Evolutionary conservation across 495 filamentous ascomycete genomes (phyloP), one percentile per base, ranked within the genome.

Genomic region (Rostrohypoxylon terebratum): DNA sequence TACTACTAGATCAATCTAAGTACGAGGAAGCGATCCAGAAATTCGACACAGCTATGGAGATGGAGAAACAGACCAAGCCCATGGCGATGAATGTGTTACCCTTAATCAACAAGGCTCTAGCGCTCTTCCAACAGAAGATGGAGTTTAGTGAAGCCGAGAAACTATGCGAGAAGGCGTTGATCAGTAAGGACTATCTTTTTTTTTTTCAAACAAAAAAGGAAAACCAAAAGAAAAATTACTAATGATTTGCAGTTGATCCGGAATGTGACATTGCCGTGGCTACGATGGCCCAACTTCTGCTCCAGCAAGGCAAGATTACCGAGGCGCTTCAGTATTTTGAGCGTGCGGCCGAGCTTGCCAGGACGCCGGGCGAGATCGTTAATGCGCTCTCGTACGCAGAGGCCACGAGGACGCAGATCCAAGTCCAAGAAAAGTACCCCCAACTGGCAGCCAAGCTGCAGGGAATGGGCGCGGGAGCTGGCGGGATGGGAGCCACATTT

Each of bases 221-320:
- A 16, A 25, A 33, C n/a, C n/a, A 13, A 20, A 50, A 38, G 59
- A 3, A n/a, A n/a, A n/a, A n/a, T n/a, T n/a, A n/a, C 72, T 85
- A 61, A 83, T 77, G 64, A 16, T 9, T n/a, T 45, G n/a, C 71
- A 97, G 94, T 99, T 76, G 96, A 99, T 77, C 96, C 96, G 34
- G 96, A 99, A 79, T 98, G 96, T 78, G 96, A 99, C 77, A 98
- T 99, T 76, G 96, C 96, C 53, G 96, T 99, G 20, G 96, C 96
- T 47, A 99, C 96, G 47, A 98, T 99, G 96, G 96, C 96, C 5
- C 96, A 99, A 80, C 86, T 99, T n/a, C 89, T 98, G 28, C 87
- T 99, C 20, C 96, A 99, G 78, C 96, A 98, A 83, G 95, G 95
- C 76, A 97, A 97, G 83, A 96, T 98, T 40, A 92, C 90, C 18